phyloP scores from a whole-genome alignment of 176 grass and related monocot genomes.

The Oryza brachyantha region DNA sequence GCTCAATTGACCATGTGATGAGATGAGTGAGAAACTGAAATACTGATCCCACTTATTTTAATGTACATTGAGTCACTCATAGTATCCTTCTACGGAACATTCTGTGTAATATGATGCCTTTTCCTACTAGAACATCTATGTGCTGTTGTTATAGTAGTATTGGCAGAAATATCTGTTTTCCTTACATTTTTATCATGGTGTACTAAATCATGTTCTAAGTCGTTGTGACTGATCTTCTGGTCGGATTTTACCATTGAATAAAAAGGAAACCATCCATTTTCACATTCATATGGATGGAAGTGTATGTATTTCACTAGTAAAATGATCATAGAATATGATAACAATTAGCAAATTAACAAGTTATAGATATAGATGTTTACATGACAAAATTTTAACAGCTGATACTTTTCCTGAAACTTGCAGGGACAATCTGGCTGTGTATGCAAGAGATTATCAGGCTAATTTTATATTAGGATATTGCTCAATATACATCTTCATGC shows the following conservation, averaged over 20 bases:
- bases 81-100: background rate
- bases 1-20: background rate
- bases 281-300: background rate
- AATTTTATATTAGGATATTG: constrained; percentile 97
- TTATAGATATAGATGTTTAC: constrained; percentile 5
- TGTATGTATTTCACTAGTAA: background rate
- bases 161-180: background rate
- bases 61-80: background rate
- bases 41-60: background rate
- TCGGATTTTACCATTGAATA: background rate
- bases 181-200: background rate
- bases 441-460: constrained; percentile 78
- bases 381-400: background rate
- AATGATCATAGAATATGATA: background rate
- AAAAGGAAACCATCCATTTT: background rate
- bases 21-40: background rate
- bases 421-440: constrained; percentile 95
- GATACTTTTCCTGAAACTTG: constrained; percentile 40
- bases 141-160: background rate
- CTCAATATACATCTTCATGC: constrained; percentile 99
- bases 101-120: background rate
- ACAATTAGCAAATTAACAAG: constrained; percentile 8
- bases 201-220: background rate
- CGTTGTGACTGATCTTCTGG: background rate
- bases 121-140: background rate